Evolutionary conservation across 2,329 filamentous ascomycete species (phyloP), one percentile per base, ranked within the genome.

Genomic region (Tolypocladium ophioglossoides): DNA sequence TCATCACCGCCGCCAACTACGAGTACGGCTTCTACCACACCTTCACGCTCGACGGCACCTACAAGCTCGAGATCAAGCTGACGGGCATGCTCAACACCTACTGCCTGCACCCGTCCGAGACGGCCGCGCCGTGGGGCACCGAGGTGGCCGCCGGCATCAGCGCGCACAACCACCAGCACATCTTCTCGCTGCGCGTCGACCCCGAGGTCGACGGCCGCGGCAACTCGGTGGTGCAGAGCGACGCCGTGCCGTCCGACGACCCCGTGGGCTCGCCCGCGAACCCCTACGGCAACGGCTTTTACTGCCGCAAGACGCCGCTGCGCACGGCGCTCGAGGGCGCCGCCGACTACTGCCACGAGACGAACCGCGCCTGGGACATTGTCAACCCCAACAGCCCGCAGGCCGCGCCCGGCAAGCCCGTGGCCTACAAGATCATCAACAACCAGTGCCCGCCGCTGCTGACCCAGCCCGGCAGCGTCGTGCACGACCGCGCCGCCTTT

Each of bases 201-300:
- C 82, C 84, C 0, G 79, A 82, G 50, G 72, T 87, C 48, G 83
- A 86, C 62, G 82, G 83, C 0, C 72, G 78, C 58, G 70, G 72
- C 24, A 86, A 86, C 66, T 78, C 80, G 0, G 72, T 91, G 56
- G 84, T 88, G 72, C 80, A 87, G 68, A 85, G 86, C 47, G 86
- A 91, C 61, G 85, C 86, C 4, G 73, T 76, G 1, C 75, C 71
- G 11, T 83, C 82, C 0, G 73, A 80, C 0, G 85, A 79, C 11
- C 79, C 82, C 44, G 78, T 86, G 0, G 86, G 86, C 12, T 85
- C 80, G 50, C 70, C 73, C 10, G 84, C 87, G 66, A 90, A 91
- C 69, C 81, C 77, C 54, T 85, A 87, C 66, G 86, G 87, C 57
- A 90, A 90, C 63, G 86, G 84, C 7, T 90, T 89, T 68, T 89